Evolutionary conservation across 2,329 filamentous ascomycete species (phyloP).

Genomic region (Beauveria sp.): DNA sequence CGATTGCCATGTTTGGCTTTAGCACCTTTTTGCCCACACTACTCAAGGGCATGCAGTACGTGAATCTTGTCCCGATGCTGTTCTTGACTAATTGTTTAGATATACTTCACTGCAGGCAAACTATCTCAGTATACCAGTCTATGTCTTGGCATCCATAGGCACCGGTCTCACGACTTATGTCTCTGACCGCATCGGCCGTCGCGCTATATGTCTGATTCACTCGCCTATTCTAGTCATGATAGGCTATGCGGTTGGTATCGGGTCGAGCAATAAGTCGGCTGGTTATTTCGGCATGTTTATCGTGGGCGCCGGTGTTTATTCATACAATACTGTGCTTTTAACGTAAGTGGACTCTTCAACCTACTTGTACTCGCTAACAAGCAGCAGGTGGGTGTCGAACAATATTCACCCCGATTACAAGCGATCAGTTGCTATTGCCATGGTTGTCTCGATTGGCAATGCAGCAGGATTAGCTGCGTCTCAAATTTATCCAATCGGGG

Average conservation of each 20-base stretch:
- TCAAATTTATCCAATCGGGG: constrained; percentile 25
- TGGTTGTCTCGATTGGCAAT: constrained; percentile 23
- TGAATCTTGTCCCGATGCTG: accelerated
- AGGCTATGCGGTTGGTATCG: constrained; percentile 26
- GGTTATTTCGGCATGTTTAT: constrained; percentile 29
- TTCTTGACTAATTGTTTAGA: not conserved
- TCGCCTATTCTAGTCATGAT: constrained; percentile 22
- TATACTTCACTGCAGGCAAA: constrained; percentile 21
- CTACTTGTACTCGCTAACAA: constrained; percentile 15
- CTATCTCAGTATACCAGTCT: constrained; percentile 29
- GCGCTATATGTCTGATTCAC: constrained; percentile 22
- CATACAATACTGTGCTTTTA: constrained; percentile 14
- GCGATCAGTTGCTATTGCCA: constrained; percentile 23
- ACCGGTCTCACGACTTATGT: constrained; percentile 18
- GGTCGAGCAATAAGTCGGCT: constrained; percentile 19
- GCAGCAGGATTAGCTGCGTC: constrained; percentile 22
- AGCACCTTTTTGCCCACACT: constrained; percentile 29
- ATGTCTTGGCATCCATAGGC: constrained; percentile 21
- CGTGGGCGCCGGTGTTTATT: constrained; percentile 13
- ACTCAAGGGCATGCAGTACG: constrained; percentile 25
- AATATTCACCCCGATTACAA: constrained; percentile 27
- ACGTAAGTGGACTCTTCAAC: constrained; percentile 18
- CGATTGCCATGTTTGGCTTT: constrained; percentile 27
- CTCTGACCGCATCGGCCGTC: constrained; percentile 24
- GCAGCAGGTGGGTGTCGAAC: constrained; percentile 23